Evolutionary conservation across 768 basidiomycete genomes (phyloP), one percentile per base, ranked within the genome.

Genomic region (Mycena metata): DNA sequence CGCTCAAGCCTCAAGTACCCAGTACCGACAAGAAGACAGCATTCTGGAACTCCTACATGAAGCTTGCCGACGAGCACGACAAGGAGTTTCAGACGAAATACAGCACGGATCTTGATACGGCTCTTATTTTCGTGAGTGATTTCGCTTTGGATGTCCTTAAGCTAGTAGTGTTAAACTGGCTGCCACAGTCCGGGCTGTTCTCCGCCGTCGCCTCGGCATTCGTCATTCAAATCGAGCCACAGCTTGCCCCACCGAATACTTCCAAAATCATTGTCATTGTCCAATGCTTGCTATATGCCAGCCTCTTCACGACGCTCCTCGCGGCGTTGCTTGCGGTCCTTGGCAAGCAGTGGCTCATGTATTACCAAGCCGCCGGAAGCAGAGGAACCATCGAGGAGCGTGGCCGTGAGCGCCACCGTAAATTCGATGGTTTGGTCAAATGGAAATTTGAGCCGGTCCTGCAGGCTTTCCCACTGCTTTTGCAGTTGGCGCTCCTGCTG

Each of bases 41-140:
- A 21, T 60, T 60, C 16, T 60, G 58, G 58, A 60, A 13, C 17
- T 6, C 30, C 6, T 60, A 60, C 33, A 60, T 46, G 43, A 47
- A 35, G 21, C 16, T 60, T 4, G 45, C 58, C 8, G 45, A 45
- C 26, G 58, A 60, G 45, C 30, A 60, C 23, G 58, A 60, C 30
- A 60, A 60, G 26, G 58, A 60, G 11, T 60, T 60, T 16, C 45
- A 46, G 24, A 24, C 12, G 30, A 45, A 24, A 39, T 60, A 60
- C 24, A 19, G 2, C 30, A 60, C 58, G 0, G 58, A 60, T 19
- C 58, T 60, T 33, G 58, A 60, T 16, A 41, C 30, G 9, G 30
- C 58, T 45, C 58, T 60, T 2, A 60, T 60, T 24, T 60, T 60
- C n/a, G 58, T 60, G 19, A 10, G 58, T 45, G 1, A 17, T 12